Conservation (phyloP, 805 yeast species). For the Suhomyces vadensis region DNA sequence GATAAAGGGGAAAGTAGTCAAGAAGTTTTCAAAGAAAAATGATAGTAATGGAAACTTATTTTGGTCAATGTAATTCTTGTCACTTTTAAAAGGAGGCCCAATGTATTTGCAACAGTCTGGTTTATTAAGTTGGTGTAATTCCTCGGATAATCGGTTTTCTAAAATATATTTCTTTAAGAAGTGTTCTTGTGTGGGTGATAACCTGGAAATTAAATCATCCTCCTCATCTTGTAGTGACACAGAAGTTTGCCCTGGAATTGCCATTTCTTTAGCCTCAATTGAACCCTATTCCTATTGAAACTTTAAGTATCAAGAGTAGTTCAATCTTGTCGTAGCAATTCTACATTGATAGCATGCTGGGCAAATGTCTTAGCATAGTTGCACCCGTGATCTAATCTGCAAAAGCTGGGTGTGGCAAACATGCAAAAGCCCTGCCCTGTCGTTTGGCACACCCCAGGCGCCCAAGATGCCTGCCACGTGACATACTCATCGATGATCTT, state of each 20-base stretch:
- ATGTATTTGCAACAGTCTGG: conserved; percentile 64
- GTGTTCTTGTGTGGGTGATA: conserved; percentile 76
- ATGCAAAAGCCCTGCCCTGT: too few species aligned
- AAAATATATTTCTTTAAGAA: conserved; percentile 82
- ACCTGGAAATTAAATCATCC: background rate
- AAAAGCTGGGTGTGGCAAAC: background rate
- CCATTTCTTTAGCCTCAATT: too few species aligned
- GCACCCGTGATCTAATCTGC: conserved; percentile 3
- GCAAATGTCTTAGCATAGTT: background rate
- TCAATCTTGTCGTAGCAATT: background rate
- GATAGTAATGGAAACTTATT: conserved; percentile 61
- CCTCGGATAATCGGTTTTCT: conserved; percentile 59
- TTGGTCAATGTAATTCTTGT: conserved; percentile 26
- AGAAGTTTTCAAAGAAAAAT: conserved; percentile 61
- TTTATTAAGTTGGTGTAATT: conserved; percentile 59
- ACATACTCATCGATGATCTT: conserved; percentile 5
- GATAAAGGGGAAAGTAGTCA: conserved; percentile 77
- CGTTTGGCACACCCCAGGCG: background rate
- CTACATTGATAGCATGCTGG: background rate
- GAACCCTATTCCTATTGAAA: conserved; percentile 2
- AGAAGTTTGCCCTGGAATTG: background rate
- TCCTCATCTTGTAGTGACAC: background rate
- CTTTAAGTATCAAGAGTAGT: background rate
- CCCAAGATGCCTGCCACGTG: background rate
- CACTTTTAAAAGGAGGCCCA: conserved; percentile 73